Conservation (phyloP, 768 basidiomycete species). For the Rickenella mellea region DNA sequence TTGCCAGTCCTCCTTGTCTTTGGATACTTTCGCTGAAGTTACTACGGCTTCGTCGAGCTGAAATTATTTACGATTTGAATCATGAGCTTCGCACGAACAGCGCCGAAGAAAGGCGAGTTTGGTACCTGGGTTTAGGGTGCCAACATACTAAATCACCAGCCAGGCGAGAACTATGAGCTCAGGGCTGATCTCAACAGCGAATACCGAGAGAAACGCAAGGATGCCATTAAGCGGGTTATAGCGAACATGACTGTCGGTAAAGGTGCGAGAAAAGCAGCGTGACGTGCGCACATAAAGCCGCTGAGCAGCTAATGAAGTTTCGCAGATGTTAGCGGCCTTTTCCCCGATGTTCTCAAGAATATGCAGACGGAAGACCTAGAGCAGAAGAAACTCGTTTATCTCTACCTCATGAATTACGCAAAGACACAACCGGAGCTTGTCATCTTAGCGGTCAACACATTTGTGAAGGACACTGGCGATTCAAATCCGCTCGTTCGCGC, state of each 20-base stretch:
- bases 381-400: conserved; percentile 99
- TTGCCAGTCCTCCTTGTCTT: too few species aligned
- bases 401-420: conserved; percentile 99
- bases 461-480: conserved; percentile 96
- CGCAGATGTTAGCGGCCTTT: conserved; percentile 83
- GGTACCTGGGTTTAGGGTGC: too few species aligned
- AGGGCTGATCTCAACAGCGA: conserved; percentile 95
- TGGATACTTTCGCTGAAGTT: too few species aligned
- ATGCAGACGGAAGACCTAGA: conserved; percentile 99
- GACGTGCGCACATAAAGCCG: background rate
- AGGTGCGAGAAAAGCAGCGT: conserved; percentile 38
- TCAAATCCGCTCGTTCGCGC: conserved; percentile 95
- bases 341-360: conserved; percentile 97
- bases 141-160: conserved; percentile 23
- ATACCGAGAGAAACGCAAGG: conserved; percentile 90
- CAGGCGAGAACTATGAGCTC: conserved; percentile 97
- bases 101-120: conserved; percentile 16
- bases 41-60: too few species aligned
- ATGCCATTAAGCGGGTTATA: conserved; percentile 96
- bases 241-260: conserved; percentile 99
- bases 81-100: conserved; percentile 12
- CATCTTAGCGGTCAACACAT: conserved; percentile 97
- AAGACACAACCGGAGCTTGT: conserved; percentile 98
- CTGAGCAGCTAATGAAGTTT: conserved; percentile 2
- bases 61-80: too few species aligned